Percentiles rank a stretch among this genome's conserved stretches.
These are phyloP conservation scores for Acanthamoeba sp. DNA, from an alignment of 208 protist species.

Conservation along the genomic window DNA sequence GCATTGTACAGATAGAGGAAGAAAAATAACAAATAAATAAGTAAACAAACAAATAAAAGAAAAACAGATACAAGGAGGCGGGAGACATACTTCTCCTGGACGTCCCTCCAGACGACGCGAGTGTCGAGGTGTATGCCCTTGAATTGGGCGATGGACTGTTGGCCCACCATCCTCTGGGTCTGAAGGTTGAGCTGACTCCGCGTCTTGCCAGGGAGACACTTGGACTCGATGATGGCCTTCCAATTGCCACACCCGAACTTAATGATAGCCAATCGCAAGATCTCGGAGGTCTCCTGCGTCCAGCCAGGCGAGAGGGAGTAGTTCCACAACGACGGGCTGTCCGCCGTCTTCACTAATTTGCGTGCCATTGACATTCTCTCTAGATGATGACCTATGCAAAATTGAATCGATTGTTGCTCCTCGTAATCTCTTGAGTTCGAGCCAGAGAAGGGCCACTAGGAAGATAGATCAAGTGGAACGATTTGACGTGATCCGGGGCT, in stretches of 20 bases:
- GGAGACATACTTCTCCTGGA: slow-evolving; percentile 17
- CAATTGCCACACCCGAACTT: slow-evolving; percentile 82
- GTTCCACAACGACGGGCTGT: slow-evolving; percentile 76
- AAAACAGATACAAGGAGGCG: neutral
- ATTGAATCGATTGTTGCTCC: no score
- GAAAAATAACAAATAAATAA: neutral
- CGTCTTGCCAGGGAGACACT: slow-evolving; percentile 75
- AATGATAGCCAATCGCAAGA: slow-evolving; percentile 77
- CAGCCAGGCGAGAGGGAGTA: slow-evolving; percentile 79
- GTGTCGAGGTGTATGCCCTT: slow-evolving; percentile 63
- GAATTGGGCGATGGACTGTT: slow-evolving; percentile 77
- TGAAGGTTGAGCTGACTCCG: slow-evolving; percentile 77
- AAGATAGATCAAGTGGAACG: neutral
- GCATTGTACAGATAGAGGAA: neutral
- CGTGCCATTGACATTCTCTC: slow-evolving; percentile 4
- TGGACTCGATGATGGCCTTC: slow-evolving; percentile 57
- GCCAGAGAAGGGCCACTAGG: no score
- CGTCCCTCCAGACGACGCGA: slow-evolving; percentile 5
- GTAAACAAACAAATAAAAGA: neutral
- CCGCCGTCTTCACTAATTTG: slow-evolving; percentile 41
- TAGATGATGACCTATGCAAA: no score
- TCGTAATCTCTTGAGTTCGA: no score
- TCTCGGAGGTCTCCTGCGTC: slow-evolving; percentile 76
- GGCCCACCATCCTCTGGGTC: slow-evolving; percentile 79
- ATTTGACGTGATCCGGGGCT: neutral